phyloP scores from a whole-genome alignment of 768 basidiomycete genomes.

The Naematelia encephala region DNA sequence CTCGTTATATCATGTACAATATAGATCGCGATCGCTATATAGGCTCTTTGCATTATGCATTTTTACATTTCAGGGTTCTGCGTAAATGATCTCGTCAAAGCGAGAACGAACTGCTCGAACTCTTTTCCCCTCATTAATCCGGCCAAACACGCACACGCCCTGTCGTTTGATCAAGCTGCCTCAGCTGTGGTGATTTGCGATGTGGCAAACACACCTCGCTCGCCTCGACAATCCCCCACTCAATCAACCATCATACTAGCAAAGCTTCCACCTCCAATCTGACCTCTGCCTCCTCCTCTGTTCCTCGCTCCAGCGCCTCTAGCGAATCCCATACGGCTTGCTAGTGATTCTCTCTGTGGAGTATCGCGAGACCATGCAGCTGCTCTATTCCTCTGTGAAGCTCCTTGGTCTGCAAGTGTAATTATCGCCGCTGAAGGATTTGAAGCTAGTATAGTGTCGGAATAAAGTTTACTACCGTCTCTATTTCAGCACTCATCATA shows the following conservation, averaged over 20 bases:
- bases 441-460: slow-evolving; percentile 63
- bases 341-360: neutral
- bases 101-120: too few species aligned
- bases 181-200: too few species aligned
- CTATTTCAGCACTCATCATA: slow-evolving; percentile 4
- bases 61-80: too few species aligned
- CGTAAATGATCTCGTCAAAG: too few species aligned
- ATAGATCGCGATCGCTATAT: too few species aligned
- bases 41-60: too few species aligned
- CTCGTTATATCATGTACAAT: too few species aligned
- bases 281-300: slow-evolving; percentile 16
- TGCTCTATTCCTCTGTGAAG: neutral
- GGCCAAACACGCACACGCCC: too few species aligned
- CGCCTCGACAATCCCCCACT: too few species aligned
- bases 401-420: slow-evolving; percentile 23
- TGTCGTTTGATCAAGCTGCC: too few species aligned
- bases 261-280: slow-evolving; percentile 19
- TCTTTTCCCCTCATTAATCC: too few species aligned
- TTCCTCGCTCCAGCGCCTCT: neutral
- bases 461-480: slow-evolving; percentile 72
- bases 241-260: slow-evolving; percentile 23
- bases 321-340: neutral
- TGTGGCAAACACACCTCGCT: too few species aligned
- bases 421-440: slow-evolving; percentile 31
- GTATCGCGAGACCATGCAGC: neutral